Evolutionary conservation across 2,329 filamentous ascomycete genomes (phyloP).

Genomic region (Alternaria infectoria): DNA sequence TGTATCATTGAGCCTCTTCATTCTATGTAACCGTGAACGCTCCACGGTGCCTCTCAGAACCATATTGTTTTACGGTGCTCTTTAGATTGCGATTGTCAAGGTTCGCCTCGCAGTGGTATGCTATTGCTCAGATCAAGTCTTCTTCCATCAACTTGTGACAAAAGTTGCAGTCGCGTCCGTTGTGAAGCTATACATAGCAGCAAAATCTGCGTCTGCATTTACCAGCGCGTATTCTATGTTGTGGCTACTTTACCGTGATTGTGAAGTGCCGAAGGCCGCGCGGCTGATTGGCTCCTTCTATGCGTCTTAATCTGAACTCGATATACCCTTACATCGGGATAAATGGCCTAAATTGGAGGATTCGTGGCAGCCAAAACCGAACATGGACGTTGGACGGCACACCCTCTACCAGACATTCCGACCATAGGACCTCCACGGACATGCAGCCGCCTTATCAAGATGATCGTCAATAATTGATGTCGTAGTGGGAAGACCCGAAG

Average conservation of each 20-base stretch:
- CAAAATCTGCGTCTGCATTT: conserved; percentile 2
- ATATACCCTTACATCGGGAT: conserved; percentile 17
- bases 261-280: background rate
- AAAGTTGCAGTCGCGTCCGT: background rate
- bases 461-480: background rate
- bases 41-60: conserved; percentile 1
- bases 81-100: conserved; percentile 14
- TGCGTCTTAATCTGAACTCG: conserved; percentile 29
- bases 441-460: background rate
- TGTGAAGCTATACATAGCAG: conserved; percentile 23
- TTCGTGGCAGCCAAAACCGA: background rate
- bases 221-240: conserved; percentile 8
- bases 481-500: background rate
- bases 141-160: conserved; percentile 13
- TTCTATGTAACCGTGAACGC: conserved; percentile 10
- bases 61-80: conserved; percentile 12
- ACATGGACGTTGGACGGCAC: background rate
- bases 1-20: conserved; percentile 3
- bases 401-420: background rate
- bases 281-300: conserved; percentile 25
- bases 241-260: conserved; percentile 30
- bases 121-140: background rate
- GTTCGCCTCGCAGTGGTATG: conserved; percentile 18
- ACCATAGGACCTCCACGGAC: background rate
- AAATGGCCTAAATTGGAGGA: conserved; percentile 17